Base-by-base conservation (phyloP, 2,329 filamentous ascomycete genomes). In the Aspergillus udagawae region DNA sequence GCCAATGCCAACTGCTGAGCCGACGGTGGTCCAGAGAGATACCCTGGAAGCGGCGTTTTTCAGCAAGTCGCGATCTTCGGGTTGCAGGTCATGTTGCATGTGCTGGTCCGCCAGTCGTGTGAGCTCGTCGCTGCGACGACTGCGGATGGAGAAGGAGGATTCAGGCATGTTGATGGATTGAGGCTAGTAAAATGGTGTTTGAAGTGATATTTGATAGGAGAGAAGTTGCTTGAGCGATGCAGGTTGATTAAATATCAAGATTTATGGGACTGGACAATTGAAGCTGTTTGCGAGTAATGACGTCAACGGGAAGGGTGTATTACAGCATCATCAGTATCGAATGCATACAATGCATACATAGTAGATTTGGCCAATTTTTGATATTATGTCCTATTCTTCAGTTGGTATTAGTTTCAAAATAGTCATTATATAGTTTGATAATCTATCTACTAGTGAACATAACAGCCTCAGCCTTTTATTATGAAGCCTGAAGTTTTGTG, bases 1-100 rank as follows among this genome's bases (percentile, higher is more conserved):
- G 0, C 81, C 82, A 2, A 89, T 68, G 3, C 87, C 86, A 2
- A 86, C 60, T 5, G 84, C 67, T 1, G 85, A 86, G 35, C 86
- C 87, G 56, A 88, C 64, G 3, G 79, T 77, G 1, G 86, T 80
- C 64, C 84, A 81, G 1, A 74, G 77, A 8, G 78, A 78, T 28
- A 88, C 78, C 56, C 81, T 83, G 6, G 67, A 70, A 5, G 83
- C 83, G 4, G 86, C 86, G 20, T 71, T 77, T 47, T 79, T 75
- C 20, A 89, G 76, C 0, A 77, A 77, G 38, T 85, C 80, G 52
- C 86, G 84, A 67, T 89, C 86, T 27, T 79, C 76, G 51, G 81
- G 73, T n/a, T 74, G 75, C 41, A 86, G 77, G 63, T 86, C 83
- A 58, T 85, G 77, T 62, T 86, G 75, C 55, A 85, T 68, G 67